Conservation (phyloP, 345 rosid genomes). For the Brassica juncea region DNA sequence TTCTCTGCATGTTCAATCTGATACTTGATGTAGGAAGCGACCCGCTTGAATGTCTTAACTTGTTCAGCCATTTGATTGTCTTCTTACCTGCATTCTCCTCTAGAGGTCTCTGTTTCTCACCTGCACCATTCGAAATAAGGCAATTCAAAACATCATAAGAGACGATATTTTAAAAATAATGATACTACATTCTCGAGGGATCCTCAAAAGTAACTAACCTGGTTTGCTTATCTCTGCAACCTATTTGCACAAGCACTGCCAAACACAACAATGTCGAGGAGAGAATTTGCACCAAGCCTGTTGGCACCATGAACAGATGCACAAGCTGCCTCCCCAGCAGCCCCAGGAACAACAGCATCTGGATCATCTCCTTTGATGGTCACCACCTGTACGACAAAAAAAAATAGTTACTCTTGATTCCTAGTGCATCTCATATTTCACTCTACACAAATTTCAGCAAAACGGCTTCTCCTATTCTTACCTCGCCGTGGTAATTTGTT, state of each 20-base stretch:
- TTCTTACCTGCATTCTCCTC: slow-evolving; percentile 89
- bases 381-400: slow-evolving; percentile 58
- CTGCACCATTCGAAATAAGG: slow-evolving; percentile 43
- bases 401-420: background rate
- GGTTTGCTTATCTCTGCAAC: slow-evolving; percentile 86
- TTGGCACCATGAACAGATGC: slow-evolving; percentile 99
- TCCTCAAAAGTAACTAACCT: slow-evolving; percentile 46
- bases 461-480: slow-evolving; percentile 23
- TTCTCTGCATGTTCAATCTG: slow-evolving; percentile 89
- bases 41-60: slow-evolving; percentile 85
- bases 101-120: slow-evolving; percentile 82
- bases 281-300: slow-evolving; percentile 99
- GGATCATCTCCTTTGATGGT: slow-evolving; percentile 80
- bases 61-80: slow-evolving; percentile 93
- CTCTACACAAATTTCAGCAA: background rate
- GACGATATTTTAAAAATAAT: background rate
- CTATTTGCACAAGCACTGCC: slow-evolving; percentile 98
- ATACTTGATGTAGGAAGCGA: slow-evolving; percentile 82
- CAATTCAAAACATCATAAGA: slow-evolving; percentile 2
- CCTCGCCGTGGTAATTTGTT: slow-evolving; percentile 91
- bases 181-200: background rate
- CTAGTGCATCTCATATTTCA: background rate
- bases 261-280: slow-evolving; percentile 96
- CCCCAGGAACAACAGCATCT: slow-evolving; percentile 88
- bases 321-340: slow-evolving; percentile 99